phyloP scores from a whole-genome alignment of 768 basidiomycete species.

The Boletus rubropictus region DNA sequence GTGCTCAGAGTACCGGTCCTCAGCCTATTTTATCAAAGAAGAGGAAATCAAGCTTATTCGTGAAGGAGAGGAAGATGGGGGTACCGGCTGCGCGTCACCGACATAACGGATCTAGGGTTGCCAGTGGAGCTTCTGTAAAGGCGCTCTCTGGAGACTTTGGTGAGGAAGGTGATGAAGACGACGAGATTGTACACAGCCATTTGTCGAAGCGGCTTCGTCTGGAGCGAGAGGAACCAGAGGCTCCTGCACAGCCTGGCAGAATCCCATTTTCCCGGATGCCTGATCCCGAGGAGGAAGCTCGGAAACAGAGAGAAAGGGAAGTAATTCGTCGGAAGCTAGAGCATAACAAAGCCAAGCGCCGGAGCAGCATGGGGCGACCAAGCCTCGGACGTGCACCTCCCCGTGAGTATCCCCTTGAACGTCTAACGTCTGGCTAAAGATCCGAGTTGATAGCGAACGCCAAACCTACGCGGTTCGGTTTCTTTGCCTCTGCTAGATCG shows the following conservation, averaged over 20 bases:
- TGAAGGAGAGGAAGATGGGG: conserved; percentile 26
- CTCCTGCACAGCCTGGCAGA: conserved; percentile 23
- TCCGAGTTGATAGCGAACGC: conserved; percentile 32
- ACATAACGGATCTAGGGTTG: conserved; percentile 21
- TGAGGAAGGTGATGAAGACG: conserved; percentile 45
- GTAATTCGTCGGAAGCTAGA: conserved; percentile 62
- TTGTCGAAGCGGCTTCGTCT: conserved; percentile 43
- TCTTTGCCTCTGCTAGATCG: conserved; percentile 63
- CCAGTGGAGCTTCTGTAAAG: conserved; percentile 22
- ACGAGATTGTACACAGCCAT: conserved; percentile 33
- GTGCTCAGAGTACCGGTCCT: conserved; percentile 16
- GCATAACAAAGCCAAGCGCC: conserved; percentile 56
- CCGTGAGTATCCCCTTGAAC: conserved; percentile 30
- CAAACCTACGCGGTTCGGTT: conserved; percentile 55
- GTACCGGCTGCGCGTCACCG: conserved; percentile 14
- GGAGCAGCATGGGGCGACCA: conserved; percentile 56
- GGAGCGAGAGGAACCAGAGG: conserved; percentile 27
- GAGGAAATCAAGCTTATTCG: conserved; percentile 48
- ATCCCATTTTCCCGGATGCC: conserved; percentile 31
- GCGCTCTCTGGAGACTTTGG: conserved; percentile 56
- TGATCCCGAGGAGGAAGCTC: conserved; percentile 26
- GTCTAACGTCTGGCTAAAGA: conserved; percentile 3
- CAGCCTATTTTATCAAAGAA: conserved; percentile 31
- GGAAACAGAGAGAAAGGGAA: conserved; percentile 45
- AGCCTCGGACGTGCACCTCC: conserved; percentile 39